phyloP scores from a whole-genome alignment of 352 stramenopile genomes.

The Globisporangium orthogonon region DNA sequence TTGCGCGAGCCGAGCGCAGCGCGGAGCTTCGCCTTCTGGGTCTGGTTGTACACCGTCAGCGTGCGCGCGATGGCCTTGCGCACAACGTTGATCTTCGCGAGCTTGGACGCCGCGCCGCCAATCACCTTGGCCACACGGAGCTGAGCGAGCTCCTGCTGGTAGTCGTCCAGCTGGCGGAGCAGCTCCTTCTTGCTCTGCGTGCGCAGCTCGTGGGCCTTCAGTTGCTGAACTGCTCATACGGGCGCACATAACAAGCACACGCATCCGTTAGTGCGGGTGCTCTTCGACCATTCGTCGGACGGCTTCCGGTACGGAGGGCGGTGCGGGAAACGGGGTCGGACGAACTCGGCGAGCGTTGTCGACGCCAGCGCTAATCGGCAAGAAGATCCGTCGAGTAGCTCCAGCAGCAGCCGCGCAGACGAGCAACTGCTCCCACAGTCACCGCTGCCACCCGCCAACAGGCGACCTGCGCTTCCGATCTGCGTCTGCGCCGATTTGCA shows the following conservation, averaged over 20 bases:
- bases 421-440: too few relatives aligned
- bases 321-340: background rate
- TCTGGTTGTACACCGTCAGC: slow-evolving; percentile 99
- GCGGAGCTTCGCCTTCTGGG: slow-evolving; percentile 96
- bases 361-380: too few relatives aligned
- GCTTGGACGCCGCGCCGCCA: slow-evolving; percentile 97
- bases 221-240: slow-evolving; percentile 54
- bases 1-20: slow-evolving; percentile 93
- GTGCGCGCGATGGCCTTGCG: slow-evolving; percentile 99
- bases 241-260: background rate
- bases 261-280: background rate
- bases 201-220: slow-evolving; percentile 98
- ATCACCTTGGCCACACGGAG: slow-evolving; percentile 99
- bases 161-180: slow-evolving; percentile 96
- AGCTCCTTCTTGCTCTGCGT: slow-evolving; percentile 97
- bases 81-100: slow-evolving; percentile 99
- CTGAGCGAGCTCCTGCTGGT: slow-evolving; percentile 97
- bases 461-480: too few relatives aligned
- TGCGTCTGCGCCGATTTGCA: background rate
- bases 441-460: too few relatives aligned
- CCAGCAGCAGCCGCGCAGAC: too few relatives aligned
- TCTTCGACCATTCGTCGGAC: too few relatives aligned
- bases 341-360: background rate
- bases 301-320: too few relatives aligned
- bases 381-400: too few relatives aligned